Conservation (phyloP, 371 early-diverging fungal genomes). For the Sporodiniella umbellata region DNA sequence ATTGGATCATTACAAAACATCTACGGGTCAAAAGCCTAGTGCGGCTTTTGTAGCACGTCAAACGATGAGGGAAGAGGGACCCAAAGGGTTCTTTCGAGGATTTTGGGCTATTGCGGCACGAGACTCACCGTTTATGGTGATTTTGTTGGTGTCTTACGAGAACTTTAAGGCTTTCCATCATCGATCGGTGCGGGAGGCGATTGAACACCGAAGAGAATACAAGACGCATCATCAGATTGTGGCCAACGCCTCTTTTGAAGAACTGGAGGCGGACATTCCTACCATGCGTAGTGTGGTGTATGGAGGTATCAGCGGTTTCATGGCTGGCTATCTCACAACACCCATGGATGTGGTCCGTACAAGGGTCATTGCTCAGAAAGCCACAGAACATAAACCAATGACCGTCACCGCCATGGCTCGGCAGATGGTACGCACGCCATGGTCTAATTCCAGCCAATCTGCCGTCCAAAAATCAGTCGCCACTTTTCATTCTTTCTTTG, state of each 20-base stretch:
- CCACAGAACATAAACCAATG: constrained; percentile 6
- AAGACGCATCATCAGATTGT: constrained; percentile 37
- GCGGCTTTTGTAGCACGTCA: constrained; percentile 53
- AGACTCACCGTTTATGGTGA: constrained; percentile 84
- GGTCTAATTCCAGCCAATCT: constrained; percentile 4
- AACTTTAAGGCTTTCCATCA: constrained; percentile 75
- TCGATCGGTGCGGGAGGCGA: constrained; percentile 36
- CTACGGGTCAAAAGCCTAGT: constrained; percentile 24
- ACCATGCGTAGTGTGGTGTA: constrained; percentile 66
- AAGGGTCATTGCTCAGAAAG: constrained; percentile 66
- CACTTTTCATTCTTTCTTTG: constrained; percentile 51
- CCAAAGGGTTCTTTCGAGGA: constrained; percentile 71
- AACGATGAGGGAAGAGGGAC: constrained; percentile 65
- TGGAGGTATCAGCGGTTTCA: constrained; percentile 76
- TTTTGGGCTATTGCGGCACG: constrained; percentile 75
- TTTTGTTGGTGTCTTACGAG: constrained; percentile 78
- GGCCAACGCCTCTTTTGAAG: constrained; percentile 49
- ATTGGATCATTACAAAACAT: constrained; percentile 55
- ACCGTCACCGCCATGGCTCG: constrained; percentile 28
- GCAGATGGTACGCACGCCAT: constrained; percentile 17
- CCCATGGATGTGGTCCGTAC: constrained; percentile 85
- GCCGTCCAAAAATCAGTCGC: constrained; percentile 5
- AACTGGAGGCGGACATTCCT: constrained; percentile 62
- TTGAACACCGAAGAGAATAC: constrained; percentile 28
- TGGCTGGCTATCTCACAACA: constrained; percentile 80